A percentile compares a stretch with the other conserved stretches of the same genome.
phyloP scores from a whole-genome alignment of 257 asterid species.

The Plantago ovata region DNA sequence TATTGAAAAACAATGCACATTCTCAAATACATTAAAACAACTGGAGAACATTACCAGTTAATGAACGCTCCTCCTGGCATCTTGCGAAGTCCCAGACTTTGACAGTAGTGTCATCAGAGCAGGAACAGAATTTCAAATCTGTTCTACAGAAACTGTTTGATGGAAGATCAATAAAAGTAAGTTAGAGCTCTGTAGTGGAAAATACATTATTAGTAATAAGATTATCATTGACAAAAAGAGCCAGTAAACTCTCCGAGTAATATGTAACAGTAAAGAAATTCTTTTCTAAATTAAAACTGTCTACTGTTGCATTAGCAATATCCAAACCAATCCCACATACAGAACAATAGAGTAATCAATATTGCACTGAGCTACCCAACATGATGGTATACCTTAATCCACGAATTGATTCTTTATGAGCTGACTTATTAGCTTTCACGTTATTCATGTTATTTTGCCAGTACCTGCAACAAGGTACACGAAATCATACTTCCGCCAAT shows the following conservation, averaged over 20 bases:
- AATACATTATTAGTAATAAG: conserved; percentile 7
- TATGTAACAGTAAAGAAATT: too few species aligned
- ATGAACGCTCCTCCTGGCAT: conserved; percentile 93
- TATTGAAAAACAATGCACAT: conserved; percentile 11
- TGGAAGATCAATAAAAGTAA: conserved; percentile 22
- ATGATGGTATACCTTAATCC: conserved; percentile 65
- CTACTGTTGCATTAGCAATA: not conserved
- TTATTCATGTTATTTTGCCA: conserved; percentile 99
- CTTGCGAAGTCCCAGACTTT: conserved; percentile 99
- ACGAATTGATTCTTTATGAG: conserved; percentile 96
- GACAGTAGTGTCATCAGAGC: conserved; percentile 96
- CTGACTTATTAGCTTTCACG: conserved; percentile 92
- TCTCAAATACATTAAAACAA: conserved; percentile 18
- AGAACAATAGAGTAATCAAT: not conserved
- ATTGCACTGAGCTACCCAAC: conserved; percentile 18
- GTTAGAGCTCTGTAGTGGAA: conserved; percentile 21
- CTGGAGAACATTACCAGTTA: conserved; percentile 87
- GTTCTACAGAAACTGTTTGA: conserved; percentile 88
- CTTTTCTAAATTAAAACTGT: not conserved
- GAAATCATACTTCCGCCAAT: conserved; percentile 19
- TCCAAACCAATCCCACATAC: not conserved
- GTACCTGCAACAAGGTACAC: conserved; percentile 58
- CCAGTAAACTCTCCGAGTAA: not conserved
- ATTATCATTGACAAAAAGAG: conserved; percentile 10
- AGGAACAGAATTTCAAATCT: conserved; percentile 96